Evolutionary conservation across 495 filamentous ascomycete species (phyloP), one percentile per base, ranked within the genome.

Genomic region (Extremus antarcticus): DNA sequence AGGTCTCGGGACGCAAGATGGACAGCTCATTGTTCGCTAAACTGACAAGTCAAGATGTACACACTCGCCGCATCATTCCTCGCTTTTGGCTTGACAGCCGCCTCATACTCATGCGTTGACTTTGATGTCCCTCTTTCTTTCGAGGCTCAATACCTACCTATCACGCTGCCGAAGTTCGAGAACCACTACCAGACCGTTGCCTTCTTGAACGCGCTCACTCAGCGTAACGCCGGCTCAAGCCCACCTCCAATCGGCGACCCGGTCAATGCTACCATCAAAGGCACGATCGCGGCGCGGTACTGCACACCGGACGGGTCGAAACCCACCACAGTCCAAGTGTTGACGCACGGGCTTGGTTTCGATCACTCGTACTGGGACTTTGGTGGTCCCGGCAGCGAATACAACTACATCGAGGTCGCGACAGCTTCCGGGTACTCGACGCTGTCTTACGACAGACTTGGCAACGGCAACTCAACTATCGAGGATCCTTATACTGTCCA

Each of bases 361-460:
- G 49, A 51, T 25, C 19, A 51, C 35, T 40, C 38, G 38, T 59
- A 59, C 52, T 60, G 53, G 57, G 21, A 51, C 40, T 46, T 55
- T 23, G 46, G 47, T n/a, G 43, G 47, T 20, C 25, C 20, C 0
- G 29, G 38, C 16, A 51, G 51, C 32, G 23, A 55, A 23, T 56
- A 57, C 47, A 56, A 49, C 41, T 56, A 56, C 45, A 23, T 54
- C 58, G 17, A 25, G 19, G 59, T 50, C 16, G 54, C 62, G 16
- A 54, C 57, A 16, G 45, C 4, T 11, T 50, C 62, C n/a, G 59
- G 62, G 3, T 64, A 59, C 51, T 1, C 55, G 11, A 62, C 57
- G 10, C 51, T 64, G 17, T 63, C 59, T 10, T 64, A 62, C 40
- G 59, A 64, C 32, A 55, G 62, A 23, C 22, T 64, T 23, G 55